phyloP scores from a whole-genome alignment of 139 green algal species.

The Desmodesmus armatus region DNA sequence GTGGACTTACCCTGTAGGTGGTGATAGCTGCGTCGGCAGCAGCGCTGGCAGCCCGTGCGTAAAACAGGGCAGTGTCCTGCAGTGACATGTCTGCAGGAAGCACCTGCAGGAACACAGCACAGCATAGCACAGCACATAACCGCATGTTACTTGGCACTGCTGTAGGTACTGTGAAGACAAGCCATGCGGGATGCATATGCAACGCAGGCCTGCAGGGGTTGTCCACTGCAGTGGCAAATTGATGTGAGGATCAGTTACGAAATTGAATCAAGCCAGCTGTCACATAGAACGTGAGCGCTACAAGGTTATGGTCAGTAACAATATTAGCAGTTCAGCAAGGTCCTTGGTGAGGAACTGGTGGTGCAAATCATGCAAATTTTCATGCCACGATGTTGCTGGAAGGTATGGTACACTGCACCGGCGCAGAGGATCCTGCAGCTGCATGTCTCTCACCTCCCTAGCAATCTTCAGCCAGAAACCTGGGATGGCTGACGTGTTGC shows the following conservation, averaged over 20 bases:
- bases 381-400: background rate
- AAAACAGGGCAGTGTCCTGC: conserved; percentile 25
- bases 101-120: background rate
- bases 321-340: background rate
- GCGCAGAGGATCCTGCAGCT: background rate
- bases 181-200: background rate
- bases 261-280: background rate
- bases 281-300: background rate
- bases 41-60: background rate
- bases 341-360: background rate
- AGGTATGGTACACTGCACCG: too few relatives aligned
- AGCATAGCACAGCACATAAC: background rate
- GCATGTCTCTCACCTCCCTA: background rate
- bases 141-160: background rate
- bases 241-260: background rate
- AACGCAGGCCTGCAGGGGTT: background rate
- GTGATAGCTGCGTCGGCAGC: conserved; percentile 20
- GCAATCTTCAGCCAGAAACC: conserved; percentile 37
- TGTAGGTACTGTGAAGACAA: background rate
- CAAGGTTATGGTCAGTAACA: too few relatives aligned
- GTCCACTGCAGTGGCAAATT: background rate
- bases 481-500: conserved; percentile 32
- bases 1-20: conserved; percentile 13
- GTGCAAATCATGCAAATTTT: background rate
- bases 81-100: conserved; percentile 1